These are phyloP conservation scores for Teratosphaeria nubilosa DNA, from an alignment of 2,329 filamentous ascomycete species.

Conservation along the genomic window DNA sequence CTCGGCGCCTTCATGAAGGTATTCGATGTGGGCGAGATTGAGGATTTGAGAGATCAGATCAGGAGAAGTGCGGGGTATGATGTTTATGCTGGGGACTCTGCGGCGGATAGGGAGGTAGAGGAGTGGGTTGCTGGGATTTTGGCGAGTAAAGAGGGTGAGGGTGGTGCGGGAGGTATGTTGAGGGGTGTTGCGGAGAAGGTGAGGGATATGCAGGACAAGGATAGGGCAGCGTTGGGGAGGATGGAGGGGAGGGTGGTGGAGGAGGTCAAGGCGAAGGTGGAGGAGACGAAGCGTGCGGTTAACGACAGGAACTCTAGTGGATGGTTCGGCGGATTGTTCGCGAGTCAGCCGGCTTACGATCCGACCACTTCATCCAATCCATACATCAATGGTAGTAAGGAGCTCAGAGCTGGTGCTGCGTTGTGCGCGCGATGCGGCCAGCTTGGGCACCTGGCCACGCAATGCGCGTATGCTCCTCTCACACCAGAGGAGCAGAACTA, in stretches of 20 bases:
- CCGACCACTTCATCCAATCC: neutral
- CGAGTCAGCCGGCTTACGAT: neutral
- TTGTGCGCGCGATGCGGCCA: neutral
- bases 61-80: slow-evolving; percentile 48
- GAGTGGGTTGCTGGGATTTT: slow-evolving; percentile 30
- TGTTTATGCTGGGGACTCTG: slow-evolving; percentile 43
- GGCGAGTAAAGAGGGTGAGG: neutral
- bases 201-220: neutral
- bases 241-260: neutral
- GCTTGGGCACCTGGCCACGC: neutral
- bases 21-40: slow-evolving; percentile 54
- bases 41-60: slow-evolving; percentile 50
- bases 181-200: neutral
- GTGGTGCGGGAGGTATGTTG: neutral
- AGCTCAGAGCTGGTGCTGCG: neutral
- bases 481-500: neutral
- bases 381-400: neutral
- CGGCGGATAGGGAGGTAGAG: slow-evolving; percentile 44
- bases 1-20: slow-evolving; percentile 66
- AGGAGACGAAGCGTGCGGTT: neutral
- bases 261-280: neutral
- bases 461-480: neutral
- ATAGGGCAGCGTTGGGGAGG: slow-evolving; percentile 1
- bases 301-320: too few relatives aligned
- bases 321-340: neutral